Evolutionary conservation across 176 grass and related monocot genomes (phyloP).

Genomic region (Carex pumila): DNA sequence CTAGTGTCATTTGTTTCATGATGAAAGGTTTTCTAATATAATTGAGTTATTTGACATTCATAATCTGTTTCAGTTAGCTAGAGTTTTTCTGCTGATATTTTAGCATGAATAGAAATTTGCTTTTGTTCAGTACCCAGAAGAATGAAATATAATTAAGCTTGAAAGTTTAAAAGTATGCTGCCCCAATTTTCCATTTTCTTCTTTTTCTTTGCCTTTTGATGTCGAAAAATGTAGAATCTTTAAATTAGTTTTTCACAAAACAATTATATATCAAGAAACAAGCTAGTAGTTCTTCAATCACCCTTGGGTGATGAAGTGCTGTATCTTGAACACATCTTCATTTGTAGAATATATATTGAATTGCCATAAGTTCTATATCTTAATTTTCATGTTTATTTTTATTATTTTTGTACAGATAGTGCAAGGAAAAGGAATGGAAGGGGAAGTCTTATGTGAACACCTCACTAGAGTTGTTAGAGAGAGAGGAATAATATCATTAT

Average conservation of each 20-base stretch:
- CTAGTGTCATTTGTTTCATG: background rate
- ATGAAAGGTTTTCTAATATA: background rate
- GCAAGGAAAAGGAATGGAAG: conserved; percentile 11
- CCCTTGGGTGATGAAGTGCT: background rate
- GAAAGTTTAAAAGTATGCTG: background rate
- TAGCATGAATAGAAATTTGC: background rate
- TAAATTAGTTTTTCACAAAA: no score
- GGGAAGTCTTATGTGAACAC: conserved; percentile 31
- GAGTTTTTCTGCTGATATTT: no score
- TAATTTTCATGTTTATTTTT: background rate
- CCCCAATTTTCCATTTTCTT: background rate
- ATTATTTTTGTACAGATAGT: conserved; percentile 21
- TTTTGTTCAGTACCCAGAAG: background rate
- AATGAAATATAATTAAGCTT: background rate
- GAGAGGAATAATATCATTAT: background rate
- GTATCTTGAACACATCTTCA: background rate
- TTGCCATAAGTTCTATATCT: background rate
- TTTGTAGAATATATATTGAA: background rate
- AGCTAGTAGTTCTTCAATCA: background rate
- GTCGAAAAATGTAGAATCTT: background rate
- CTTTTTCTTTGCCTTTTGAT: background rate
- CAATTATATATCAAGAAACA: background rate
- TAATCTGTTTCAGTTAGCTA: background rate
- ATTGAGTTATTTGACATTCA: background rate
- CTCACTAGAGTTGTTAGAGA: conserved; percentile 27